These are phyloP conservation scores for Teunomyces stri DNA, from an alignment of 805 yeast species.

Conservation along the genomic window DNA sequence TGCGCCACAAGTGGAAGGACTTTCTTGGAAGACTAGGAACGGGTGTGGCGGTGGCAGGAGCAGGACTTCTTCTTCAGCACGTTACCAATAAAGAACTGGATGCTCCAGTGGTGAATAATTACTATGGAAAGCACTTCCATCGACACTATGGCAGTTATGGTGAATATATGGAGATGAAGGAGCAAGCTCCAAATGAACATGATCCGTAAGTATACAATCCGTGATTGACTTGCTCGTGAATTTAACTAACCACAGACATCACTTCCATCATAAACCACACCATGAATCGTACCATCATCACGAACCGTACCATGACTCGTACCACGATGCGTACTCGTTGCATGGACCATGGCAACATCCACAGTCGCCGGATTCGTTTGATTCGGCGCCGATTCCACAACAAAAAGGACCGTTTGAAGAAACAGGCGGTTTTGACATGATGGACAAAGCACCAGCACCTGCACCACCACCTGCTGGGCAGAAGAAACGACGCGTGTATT, in stretches of 20 bases:
- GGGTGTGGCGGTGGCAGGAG: slow-evolving; percentile 3
- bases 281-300: background rate
- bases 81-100: background rate
- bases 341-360: background rate
- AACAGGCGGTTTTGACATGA: background rate
- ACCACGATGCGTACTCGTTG: background rate
- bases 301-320: background rate
- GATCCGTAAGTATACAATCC: background rate
- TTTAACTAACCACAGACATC: background rate
- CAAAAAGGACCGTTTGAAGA: slow-evolving; percentile 1
- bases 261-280: background rate
- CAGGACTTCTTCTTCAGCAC: slow-evolving; percentile 2
- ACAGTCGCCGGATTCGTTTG: background rate
- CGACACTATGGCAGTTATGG: background rate
- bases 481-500: slow-evolving; percentile 1
- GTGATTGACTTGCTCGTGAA: too few relatives aligned
- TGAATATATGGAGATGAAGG: background rate
- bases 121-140: slow-evolving; percentile 1
- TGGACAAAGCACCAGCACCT: background rate
- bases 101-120: slow-evolving; percentile 1
- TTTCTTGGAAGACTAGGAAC: background rate
- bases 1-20: slow-evolving; percentile 1
- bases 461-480: background rate
- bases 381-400: background rate
- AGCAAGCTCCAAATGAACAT: background rate